Evolutionary conservation across 768 basidiomycete genomes (phyloP), one percentile per base, ranked within the genome.

Genomic region (Tricholoma terreum): DNA sequence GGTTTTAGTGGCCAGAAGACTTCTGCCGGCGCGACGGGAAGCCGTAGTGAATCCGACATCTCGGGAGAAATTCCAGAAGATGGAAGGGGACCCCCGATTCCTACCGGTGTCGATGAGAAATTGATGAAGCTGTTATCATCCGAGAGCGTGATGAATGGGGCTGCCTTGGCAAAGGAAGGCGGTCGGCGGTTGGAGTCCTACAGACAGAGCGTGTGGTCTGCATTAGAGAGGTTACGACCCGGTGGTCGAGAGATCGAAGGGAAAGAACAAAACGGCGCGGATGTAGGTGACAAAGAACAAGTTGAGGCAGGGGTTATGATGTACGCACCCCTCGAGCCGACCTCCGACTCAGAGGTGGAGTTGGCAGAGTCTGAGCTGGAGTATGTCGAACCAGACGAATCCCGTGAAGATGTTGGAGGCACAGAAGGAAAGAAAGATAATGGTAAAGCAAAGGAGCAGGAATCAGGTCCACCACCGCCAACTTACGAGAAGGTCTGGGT

Each of bases 221-320:
- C 83, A 33, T 69, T 91, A 34, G 87, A 89, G 54, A 71, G 66
- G 58, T 77, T 74, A 73, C 71, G 68, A 55, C 67, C 58, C 43
- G 63, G 8, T 2, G 36, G 19, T 9, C 31, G 30, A 42, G 21
- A 54, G 24, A 46, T 57, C 50, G 69, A 64, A 22, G 63, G 57
- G 49, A 69, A 62, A 55, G 58, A 51, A 21, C 55, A 27, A 53
- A 38, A 48, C 53, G 54, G 38, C 65, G 60, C 34, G 30, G 30
- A 62, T 52, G 46, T 54, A 36, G 59, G 64, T 42, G 69, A 71
- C 33, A 60, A 72, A 38, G 77, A 79, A 59, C 73, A 76, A 34
- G 71, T 78, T 31, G 83, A 82, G 48, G 82, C 80, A 14, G 78
- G 81, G 14, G 67, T 92, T 50, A 92, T 92, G 91, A 76, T 92